phyloP scores from a whole-genome alignment of 2,329 filamentous ascomycete species.

The Microsporum audouinii region DNA sequence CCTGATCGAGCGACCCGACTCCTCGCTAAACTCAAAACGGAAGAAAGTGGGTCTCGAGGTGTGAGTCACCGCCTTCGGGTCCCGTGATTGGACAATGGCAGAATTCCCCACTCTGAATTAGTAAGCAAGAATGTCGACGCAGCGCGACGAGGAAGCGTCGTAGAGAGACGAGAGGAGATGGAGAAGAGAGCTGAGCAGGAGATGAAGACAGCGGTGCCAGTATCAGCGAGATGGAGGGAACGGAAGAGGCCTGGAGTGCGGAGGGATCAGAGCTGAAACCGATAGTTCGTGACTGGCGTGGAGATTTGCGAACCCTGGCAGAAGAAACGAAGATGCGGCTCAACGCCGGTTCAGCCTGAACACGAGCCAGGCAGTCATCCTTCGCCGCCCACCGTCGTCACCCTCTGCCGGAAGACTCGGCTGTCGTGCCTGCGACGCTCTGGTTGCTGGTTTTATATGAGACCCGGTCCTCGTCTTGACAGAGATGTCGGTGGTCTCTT shows the following conservation, averaged over 20 bases:
- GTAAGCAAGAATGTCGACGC: background rate
- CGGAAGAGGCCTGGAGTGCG: background rate
- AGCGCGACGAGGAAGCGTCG: background rate
- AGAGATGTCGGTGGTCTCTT: too few relatives aligned
- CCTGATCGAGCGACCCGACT: constrained; percentile 21
- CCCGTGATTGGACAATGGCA: constrained; percentile 20
- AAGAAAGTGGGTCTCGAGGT: constrained; percentile 12
- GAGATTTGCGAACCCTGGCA: background rate
- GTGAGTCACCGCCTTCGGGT: constrained; percentile 24
- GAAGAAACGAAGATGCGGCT: background rate
- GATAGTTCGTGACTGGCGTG: background rate
- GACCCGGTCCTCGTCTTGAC: too few relatives aligned
- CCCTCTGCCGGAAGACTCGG: background rate
- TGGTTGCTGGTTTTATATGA: too few relatives aligned
- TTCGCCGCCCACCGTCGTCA: background rate
- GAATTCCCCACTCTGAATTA: background rate
- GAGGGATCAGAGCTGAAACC: background rate
- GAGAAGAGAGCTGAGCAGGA: background rate
- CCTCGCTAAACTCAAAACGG: constrained; percentile 12
- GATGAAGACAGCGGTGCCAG: background rate
- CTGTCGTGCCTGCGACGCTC: background rate
- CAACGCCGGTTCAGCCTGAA: background rate
- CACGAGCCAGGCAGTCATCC: background rate
- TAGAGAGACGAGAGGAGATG: background rate
- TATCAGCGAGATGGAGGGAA: background rate